Conservation (phyloP, 2,329 filamentous ascomycete species). For the Tolypocladium sp. region DNA sequence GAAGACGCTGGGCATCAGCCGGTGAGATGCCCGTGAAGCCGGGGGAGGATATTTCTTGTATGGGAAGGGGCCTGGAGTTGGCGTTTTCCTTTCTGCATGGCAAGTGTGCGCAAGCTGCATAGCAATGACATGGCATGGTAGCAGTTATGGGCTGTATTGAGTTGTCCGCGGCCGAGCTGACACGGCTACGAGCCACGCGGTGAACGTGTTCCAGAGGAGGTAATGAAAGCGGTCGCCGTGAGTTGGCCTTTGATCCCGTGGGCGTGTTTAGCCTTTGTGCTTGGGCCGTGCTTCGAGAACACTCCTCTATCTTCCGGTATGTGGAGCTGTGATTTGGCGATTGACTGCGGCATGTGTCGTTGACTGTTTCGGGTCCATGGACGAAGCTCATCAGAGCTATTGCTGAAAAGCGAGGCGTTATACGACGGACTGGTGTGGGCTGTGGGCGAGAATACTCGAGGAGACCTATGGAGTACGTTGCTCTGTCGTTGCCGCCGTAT, state of each 20-base stretch:
- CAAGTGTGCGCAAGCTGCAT: not conserved
- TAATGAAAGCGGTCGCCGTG: not conserved
- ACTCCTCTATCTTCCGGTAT: no score
- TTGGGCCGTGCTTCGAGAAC: no score
- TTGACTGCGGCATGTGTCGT: no score
- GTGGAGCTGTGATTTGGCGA: no score
- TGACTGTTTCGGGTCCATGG: no score
- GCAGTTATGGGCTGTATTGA: not conserved
- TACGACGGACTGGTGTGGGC: no score
- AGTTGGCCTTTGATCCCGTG: not conserved
- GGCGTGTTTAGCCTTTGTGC: no score
- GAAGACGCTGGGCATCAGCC: conserved; percentile 23
- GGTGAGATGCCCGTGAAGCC: not conserved
- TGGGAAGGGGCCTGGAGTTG: conserved; percentile 3
- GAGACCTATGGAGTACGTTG: no score
- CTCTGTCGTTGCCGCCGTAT: no score
- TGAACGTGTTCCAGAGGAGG: not conserved
- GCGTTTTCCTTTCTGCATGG: conserved; percentile 2
- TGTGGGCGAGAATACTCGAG: no score
- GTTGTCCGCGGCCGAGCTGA: not conserved
- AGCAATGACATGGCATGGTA: conserved; percentile 1
- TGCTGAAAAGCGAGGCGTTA: no score
- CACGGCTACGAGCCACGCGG: not conserved
- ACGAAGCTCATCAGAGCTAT: no score
- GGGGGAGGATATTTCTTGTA: not conserved